phyloP scores from a whole-genome alignment of 257 asterid species.

The Solanum infundibuliforme region DNA sequence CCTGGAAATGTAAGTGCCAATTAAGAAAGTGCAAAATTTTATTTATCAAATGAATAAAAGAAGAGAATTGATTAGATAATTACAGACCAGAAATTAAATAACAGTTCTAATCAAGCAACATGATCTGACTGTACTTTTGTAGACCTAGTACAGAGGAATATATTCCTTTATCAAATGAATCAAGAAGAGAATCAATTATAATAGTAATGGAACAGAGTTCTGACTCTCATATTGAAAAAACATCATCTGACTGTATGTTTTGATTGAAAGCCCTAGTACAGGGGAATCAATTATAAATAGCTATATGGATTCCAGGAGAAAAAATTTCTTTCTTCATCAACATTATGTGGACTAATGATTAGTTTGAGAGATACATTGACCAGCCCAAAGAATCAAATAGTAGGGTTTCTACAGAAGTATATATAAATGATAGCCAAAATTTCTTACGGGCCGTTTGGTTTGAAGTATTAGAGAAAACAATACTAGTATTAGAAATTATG shows the following conservation, averaged over 20 bases:
- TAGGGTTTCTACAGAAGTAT: not conserved
- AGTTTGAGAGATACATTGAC: not conserved
- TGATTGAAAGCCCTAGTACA: not conserved
- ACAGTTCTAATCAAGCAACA: not conserved
- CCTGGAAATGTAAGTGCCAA: conserved; percentile 26
- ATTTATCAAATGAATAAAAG: not conserved
- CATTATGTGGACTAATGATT: no score
- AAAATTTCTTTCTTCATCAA: not conserved
- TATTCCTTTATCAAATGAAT: not conserved
- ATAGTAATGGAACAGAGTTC: not conserved
- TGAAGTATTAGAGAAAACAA: not conserved
- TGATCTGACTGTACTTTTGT: not conserved
- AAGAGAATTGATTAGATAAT: not conserved
- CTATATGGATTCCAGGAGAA: not conserved
- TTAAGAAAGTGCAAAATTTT: not conserved
- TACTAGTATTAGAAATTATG: not conserved
- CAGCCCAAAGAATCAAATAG: not conserved
- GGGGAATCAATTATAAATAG: not conserved
- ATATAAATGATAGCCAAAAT: not conserved
- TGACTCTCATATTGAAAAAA: not conserved
- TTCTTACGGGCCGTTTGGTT: not conserved
- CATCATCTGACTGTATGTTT: not conserved
- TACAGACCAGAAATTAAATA: not conserved
- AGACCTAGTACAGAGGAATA: not conserved
- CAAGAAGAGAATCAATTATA: not conserved